These are phyloP conservation scores for Entonaema liquescens DNA, from an alignment of 495 filamentous ascomycete genomes.

Conservation along the genomic window DNA sequence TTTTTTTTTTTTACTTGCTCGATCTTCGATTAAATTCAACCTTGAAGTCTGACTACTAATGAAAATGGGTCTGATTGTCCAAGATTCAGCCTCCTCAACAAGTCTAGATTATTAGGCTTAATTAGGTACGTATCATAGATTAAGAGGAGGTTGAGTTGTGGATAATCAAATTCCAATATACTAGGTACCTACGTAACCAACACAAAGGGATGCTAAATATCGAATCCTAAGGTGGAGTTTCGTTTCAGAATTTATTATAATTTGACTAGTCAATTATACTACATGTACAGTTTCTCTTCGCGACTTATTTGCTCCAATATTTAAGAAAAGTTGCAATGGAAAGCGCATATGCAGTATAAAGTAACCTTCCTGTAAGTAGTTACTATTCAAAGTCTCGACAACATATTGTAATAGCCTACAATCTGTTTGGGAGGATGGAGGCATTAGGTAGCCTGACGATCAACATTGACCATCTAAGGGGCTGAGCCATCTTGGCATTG, in stretches of 20 bases:
- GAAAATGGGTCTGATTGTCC: no score
- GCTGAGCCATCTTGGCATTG: conserved; percentile 37
- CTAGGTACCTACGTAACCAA: background rate
- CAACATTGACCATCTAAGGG: conserved; percentile 16
- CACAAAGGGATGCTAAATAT: background rate
- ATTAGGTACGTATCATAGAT: no score
- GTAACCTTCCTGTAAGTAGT: background rate
- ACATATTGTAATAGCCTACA: background rate
- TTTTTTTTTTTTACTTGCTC: no score
- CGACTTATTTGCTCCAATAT: background rate
- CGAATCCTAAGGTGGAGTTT: background rate
- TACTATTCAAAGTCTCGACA: background rate
- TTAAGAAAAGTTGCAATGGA: background rate
- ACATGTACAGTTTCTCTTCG: background rate
- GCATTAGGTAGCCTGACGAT: conserved; percentile 9
- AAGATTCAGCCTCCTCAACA: background rate
- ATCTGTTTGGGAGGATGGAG: background rate
- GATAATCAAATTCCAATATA: background rate
- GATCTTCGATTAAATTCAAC: background rate
- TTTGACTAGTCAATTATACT: conserved; percentile 1
- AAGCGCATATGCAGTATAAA: background rate
- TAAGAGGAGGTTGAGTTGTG: background rate
- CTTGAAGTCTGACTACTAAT: no score
- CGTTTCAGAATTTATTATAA: conserved; percentile 1
- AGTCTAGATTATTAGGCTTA: background rate